A percentile compares a stretch with the other conserved stretches of the same genome.
Evolutionary conservation across 768 basidiomycete genomes (phyloP).

Genomic region (Pleurotus salmoneostramineus): DNA sequence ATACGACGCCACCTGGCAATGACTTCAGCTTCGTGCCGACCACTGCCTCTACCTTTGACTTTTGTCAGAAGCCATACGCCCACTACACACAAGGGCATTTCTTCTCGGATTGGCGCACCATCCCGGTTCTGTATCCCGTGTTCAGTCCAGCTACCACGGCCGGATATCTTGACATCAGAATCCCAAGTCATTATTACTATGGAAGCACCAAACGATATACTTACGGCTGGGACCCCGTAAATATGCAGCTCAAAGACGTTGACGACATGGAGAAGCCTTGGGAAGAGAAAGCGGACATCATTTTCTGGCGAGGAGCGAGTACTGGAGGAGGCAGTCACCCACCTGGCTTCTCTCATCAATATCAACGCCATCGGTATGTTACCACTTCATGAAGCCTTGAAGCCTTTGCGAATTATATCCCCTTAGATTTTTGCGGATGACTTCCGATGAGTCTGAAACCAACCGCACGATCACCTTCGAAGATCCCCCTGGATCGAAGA

Average conservation of each 20-base stretch:
- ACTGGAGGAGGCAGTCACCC: slow-evolving; percentile 93
- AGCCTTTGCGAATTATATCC: slow-evolving; percentile 18
- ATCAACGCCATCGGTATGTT: slow-evolving; percentile 79
- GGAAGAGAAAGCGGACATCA: slow-evolving; percentile 81
- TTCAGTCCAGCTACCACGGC: slow-evolving; percentile 87
- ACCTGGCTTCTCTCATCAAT: slow-evolving; percentile 74
- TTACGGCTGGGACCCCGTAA: slow-evolving; percentile 85
- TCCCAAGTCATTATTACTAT: slow-evolving; percentile 97
- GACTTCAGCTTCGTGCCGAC: slow-evolving; percentile 63
- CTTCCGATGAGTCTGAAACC: slow-evolving; percentile 48
- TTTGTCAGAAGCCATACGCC: slow-evolving; percentile 78
- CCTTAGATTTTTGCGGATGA: slow-evolving; percentile 70
- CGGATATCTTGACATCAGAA: slow-evolving; percentile 87
- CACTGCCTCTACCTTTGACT: slow-evolving; percentile 69
- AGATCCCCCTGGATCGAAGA: slow-evolving; percentile 52
- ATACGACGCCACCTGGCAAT: slow-evolving; percentile 27
- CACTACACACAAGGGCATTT: slow-evolving; percentile 92
- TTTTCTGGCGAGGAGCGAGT: slow-evolving; percentile 96
- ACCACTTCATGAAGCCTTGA: neutral
- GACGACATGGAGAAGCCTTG: slow-evolving; percentile 88
- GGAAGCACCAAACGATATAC: slow-evolving; percentile 78
- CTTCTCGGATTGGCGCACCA: slow-evolving; percentile 94
- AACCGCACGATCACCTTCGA: slow-evolving; percentile 69
- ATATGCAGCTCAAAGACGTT: slow-evolving; percentile 65
- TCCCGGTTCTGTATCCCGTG: slow-evolving; percentile 86